phyloP scores from a whole-genome alignment of 345 rosid genomes.

The Populus nigra region DNA sequence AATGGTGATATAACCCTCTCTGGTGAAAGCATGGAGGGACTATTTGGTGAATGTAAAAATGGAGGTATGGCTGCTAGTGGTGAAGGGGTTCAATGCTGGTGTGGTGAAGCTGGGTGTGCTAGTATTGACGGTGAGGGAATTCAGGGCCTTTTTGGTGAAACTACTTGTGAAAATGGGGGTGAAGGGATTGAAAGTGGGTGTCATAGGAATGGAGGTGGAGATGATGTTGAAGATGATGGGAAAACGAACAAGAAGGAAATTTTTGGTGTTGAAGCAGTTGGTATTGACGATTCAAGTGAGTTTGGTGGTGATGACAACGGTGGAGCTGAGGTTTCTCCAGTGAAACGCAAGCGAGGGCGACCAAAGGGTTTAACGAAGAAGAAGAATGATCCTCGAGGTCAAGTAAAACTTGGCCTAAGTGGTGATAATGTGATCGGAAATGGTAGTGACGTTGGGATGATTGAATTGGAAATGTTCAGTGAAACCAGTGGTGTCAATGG shows the following conservation, averaged over 20 bases:
- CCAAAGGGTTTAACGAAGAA: slow-evolving; percentile 18
- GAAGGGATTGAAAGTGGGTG: not conserved
- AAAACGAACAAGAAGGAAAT: not conserved
- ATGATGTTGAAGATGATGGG: not conserved
- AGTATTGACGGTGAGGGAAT: slow-evolving; percentile 16
- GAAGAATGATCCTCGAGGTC: slow-evolving; percentile 4
- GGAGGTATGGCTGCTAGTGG: not conserved
- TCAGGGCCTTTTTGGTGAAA: slow-evolving; percentile 17
- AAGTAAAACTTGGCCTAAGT: not conserved
- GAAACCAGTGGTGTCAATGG: not conserved
- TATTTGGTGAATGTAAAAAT: slow-evolving; percentile 18
- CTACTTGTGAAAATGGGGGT: slow-evolving; percentile 9
- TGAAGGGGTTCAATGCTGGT: slow-evolving; percentile 21
- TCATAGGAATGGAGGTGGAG: not conserved
- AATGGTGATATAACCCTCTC: slow-evolving; percentile 17
- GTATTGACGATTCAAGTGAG: not conserved
- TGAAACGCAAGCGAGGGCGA: slow-evolving; percentile 14
- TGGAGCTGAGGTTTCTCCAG: slow-evolving; percentile 1
- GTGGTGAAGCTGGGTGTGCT: slow-evolving; percentile 25
- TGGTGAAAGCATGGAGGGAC: slow-evolving; percentile 14
- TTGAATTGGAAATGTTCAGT: not conserved
- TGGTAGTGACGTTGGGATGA: not conserved
- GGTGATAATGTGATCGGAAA: not conserved
- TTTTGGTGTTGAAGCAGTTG: not conserved
- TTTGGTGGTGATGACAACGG: not conserved